phyloP scores from a whole-genome alignment of 495 filamentous ascomycete species.

The Penicillium salamii region DNA sequence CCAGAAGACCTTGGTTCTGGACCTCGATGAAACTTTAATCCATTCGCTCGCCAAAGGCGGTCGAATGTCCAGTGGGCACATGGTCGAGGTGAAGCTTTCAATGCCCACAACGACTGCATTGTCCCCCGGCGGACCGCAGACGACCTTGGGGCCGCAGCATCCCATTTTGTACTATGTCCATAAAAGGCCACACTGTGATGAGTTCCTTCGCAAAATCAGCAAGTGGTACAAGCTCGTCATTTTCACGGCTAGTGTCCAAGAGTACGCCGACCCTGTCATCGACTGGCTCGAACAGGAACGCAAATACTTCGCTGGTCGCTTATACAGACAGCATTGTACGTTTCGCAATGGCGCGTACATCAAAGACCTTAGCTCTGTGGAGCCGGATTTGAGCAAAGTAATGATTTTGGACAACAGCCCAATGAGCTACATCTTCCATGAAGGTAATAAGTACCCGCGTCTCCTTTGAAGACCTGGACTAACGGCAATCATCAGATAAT shows the following conservation, averaged over 20 bases:
- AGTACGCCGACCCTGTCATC: conserved; percentile 98
- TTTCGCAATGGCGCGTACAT: conserved; percentile 93
- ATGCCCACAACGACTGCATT: conserved; percentile 57
- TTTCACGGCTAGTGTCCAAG: conserved; percentile 96
- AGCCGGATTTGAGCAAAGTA: conserved; percentile 92
- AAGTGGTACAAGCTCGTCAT: conserved; percentile 99
- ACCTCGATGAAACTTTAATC: conserved; percentile 95
- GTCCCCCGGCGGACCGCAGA: conserved; percentile 57
- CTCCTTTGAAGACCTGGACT: conserved; percentile 10
- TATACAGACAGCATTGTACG: conserved; percentile 96
- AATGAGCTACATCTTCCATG: conserved; percentile 97
- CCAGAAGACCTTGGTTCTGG: conserved; percentile 91
- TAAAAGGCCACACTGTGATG: conserved; percentile 94
- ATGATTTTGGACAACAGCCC: conserved; percentile 99
- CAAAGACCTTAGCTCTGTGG: conserved; percentile 93
- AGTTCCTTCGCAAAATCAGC: conserved; percentile 89
- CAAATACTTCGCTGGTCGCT: conserved; percentile 89
- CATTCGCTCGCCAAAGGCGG: conserved; percentile 96
- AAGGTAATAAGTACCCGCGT: conserved; percentile 56
- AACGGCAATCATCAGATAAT: conserved; percentile 23
- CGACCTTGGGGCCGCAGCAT: conserved; percentile 77
- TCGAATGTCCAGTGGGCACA: conserved; percentile 92
- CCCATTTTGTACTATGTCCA: conserved; percentile 99
- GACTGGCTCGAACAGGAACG: conserved; percentile 97
- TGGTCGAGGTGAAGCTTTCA: conserved; percentile 95